Evolutionary conservation across 2,329 filamentous ascomycete genomes (phyloP), one percentile per base, ranked within the genome.

Genomic region (Talaromyces sp.): DNA sequence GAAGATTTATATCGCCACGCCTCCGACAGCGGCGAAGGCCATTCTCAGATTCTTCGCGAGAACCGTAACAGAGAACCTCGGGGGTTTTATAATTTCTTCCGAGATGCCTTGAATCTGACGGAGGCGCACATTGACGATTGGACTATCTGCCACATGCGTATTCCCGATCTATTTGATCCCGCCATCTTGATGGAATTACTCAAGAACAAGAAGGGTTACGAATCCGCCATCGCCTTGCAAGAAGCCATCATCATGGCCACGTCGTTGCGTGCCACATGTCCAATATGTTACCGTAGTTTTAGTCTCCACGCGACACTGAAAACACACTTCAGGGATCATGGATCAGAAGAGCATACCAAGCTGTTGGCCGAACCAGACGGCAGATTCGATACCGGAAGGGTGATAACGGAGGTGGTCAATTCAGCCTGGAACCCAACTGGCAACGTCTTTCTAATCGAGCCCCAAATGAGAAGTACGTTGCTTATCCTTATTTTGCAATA

Each of bases 61-160:
- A 65, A 65, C n/a, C 51, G 64, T 11, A 65, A 65, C 7, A 61
- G 59, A 19, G 64, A 65, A 13, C 64, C 64, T 13, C 51, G 64
- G 6, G 59, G 51, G 1, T 65, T 65, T 17, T 65, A 65, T 45
- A 58, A 65, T 45, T 65, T 65, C 31, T 65, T 65, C 27, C 64
- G 64, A 59, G 64, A 65, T 59, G 58, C 64, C 15, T 38, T 65
- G 38, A 63, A 62, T 40, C 11, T 65, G 59, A 65, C 38, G 3
- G 64, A 65, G 54, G 60, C 51, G 17, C 64, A 65, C 47, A 62
- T 65, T 29, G 64, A 65, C 6, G 64, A 65, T 25, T 65, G 64
- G 64, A 65, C 64, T 10, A 65, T 65, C 13, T 65, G 64, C 53
- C 64, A 65, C 54, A 65, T 61, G 43, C 64, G 64, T 17, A 61